A percentile compares a stretch with the other conserved stretches of the same genome.
These are phyloP conservation scores for Solanum okadae DNA, from an alignment of 257 asterid genomes.

Conservation along the genomic window DNA sequence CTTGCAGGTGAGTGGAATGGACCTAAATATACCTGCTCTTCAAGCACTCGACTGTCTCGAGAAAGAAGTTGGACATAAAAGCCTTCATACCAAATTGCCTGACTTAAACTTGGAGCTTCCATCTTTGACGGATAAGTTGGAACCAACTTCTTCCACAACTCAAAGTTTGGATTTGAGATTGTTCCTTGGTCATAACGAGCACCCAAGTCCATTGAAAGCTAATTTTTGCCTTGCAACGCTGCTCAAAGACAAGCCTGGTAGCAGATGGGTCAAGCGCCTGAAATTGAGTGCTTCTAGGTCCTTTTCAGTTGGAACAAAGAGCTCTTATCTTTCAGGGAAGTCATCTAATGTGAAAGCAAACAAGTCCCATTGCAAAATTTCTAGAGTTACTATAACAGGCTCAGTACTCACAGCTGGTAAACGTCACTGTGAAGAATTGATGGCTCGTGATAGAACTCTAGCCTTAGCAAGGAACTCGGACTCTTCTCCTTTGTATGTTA, in stretches of 20 bases:
- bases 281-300: conserved; percentile 33
- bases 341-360: conserved; percentile 18
- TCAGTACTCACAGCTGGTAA: conserved; percentile 14
- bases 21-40: background rate
- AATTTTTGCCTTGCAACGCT: background rate
- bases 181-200: conserved; percentile 36
- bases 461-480: conserved; percentile 4
- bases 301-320: conserved; percentile 26
- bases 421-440: conserved; percentile 12
- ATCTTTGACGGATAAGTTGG: conserved; percentile 19
- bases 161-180: conserved; percentile 63
- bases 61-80: conserved; percentile 7
- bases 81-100: conserved; percentile 11
- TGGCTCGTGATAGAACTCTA: conserved; percentile 5
- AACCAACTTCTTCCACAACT: conserved; percentile 42
- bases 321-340: conserved; percentile 15
- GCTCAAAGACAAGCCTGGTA: conserved; percentile 28
- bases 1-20: conserved; percentile 15
- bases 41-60: conserved; percentile 3
- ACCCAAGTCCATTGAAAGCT: conserved; percentile 20
- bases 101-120: conserved; percentile 45
- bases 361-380: conserved; percentile 4
- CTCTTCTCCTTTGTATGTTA: background rate
- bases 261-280: conserved; percentile 76
- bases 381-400: conserved; percentile 6